A percentile compares a stretch with the other conserved stretches of the same genome.
Evolutionary conservation across 768 basidiomycete species (phyloP).

Genomic region (Podaxis carcinomalis): DNA sequence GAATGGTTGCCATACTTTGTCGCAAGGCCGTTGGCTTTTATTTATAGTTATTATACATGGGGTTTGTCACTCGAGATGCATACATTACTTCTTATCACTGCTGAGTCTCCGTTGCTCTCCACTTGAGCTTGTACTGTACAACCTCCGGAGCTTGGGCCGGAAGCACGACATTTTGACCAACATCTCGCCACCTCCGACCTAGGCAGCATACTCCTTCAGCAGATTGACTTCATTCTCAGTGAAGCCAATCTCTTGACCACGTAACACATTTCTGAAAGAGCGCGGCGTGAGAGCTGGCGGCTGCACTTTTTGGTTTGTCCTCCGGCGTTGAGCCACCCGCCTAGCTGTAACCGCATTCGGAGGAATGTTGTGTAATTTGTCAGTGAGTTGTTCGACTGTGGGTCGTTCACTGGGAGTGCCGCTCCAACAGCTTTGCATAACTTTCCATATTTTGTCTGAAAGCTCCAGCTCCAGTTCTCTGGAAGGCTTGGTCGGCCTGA

Average conservation of each 20-base stretch:
- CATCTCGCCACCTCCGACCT: too few relatives aligned
- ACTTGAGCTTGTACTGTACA: too few relatives aligned
- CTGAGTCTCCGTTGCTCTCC: too few relatives aligned
- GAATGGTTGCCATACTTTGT: too few relatives aligned
- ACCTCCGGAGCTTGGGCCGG: too few relatives aligned
- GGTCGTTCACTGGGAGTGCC: neutral
- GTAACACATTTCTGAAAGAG: neutral
- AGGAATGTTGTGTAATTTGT: neutral
- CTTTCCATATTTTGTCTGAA: neutral
- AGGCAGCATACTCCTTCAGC: neutral
- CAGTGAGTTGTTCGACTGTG: neutral
- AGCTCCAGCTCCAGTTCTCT: neutral
- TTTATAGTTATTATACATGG: too few relatives aligned
- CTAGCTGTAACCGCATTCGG: neutral
- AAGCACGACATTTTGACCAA: too few relatives aligned
- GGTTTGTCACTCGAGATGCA: too few relatives aligned
- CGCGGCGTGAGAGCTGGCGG: neutral
- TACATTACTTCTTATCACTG: too few relatives aligned
- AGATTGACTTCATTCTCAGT: neutral
- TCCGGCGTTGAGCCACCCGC: neutral
- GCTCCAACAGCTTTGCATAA: neutral
- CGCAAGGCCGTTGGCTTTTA: too few relatives aligned
- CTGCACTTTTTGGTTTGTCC: neutral
- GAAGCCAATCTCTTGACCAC: neutral
- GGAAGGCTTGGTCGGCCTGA: constrained; percentile 9